phyloP scores from a whole-genome alignment of 2,329 filamentous ascomycete species.

The Cyanodermella asteris region DNA sequence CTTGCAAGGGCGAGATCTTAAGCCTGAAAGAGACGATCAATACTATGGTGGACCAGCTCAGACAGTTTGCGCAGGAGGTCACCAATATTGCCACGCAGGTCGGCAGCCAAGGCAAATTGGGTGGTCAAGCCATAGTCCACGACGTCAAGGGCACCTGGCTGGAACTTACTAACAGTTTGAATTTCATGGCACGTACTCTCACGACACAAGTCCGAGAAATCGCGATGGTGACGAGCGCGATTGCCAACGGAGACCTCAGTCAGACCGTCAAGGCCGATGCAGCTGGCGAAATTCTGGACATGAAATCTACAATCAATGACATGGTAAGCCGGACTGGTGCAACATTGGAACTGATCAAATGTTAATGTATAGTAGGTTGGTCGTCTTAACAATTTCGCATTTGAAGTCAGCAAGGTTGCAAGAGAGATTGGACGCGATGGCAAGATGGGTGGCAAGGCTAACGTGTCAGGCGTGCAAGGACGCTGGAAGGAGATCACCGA shows the following conservation, averaged over 20 bases:
- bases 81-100: slow-evolving; percentile 92
- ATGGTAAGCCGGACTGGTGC: slow-evolving; percentile 57
- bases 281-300: slow-evolving; percentile 76
- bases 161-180: slow-evolving; percentile 85
- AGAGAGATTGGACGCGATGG: slow-evolving; percentile 94
- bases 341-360: slow-evolving; percentile 86
- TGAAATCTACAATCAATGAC: slow-evolving; percentile 71
- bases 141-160: slow-evolving; percentile 96
- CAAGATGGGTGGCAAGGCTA: slow-evolving; percentile 94
- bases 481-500: slow-evolving; percentile 98
- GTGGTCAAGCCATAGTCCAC: slow-evolving; percentile 85
- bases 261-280: slow-evolving; percentile 92
- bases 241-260: slow-evolving; percentile 80
- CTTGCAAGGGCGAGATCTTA: slow-evolving; percentile 75
- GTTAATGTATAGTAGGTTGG: slow-evolving; percentile 99
- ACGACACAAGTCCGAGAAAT: slow-evolving; percentile 97
- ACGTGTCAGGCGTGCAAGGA: slow-evolving; percentile 77
- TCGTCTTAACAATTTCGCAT: slow-evolving; percentile 82
- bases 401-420: slow-evolving; percentile 84
- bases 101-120: slow-evolving; percentile 82
- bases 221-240: slow-evolving; percentile 84
- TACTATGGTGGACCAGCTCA: slow-evolving; percentile 94
- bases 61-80: slow-evolving; percentile 91
- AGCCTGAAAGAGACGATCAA: slow-evolving; percentile 97
- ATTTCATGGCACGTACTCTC: slow-evolving; percentile 95